Conservation (phyloP, 2,329 filamentous ascomycete genomes). For the Talaromyces piceae region DNA sequence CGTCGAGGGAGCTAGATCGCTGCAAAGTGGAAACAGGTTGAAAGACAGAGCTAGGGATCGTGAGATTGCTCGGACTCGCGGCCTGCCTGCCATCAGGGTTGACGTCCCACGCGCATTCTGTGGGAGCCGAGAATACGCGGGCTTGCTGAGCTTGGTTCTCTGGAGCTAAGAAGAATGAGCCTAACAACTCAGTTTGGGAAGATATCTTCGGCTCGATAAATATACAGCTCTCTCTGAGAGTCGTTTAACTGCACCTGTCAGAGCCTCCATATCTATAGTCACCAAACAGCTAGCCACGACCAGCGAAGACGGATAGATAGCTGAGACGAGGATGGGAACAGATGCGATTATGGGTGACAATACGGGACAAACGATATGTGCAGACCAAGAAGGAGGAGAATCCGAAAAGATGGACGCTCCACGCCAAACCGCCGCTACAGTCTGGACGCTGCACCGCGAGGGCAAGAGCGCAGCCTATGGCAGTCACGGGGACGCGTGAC, state of each 20-base stretch:
- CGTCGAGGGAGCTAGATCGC: slow-evolving; percentile 10
- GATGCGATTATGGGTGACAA: background rate
- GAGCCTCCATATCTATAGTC: background rate
- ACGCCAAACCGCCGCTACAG: too few relatives aligned
- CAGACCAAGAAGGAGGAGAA: background rate
- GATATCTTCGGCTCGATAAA: background rate
- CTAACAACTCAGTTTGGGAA: background rate
- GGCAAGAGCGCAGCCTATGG: background rate
- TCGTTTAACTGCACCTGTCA: background rate
- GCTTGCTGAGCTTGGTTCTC: background rate
- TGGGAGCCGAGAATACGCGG: background rate
- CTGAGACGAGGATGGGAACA: background rate
- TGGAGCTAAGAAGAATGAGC: background rate
- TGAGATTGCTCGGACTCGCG: background rate
- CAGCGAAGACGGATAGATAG: background rate
- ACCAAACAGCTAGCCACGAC: background rate
- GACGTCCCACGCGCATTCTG: background rate
- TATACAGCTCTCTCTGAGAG: background rate
- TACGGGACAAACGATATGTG: background rate
- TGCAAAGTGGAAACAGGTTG: background rate
- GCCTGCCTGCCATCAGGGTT: background rate
- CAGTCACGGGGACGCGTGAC: background rate
- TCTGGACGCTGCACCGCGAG: background rate
- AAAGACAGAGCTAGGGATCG: background rate
- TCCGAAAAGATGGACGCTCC: background rate